phyloP scores from a whole-genome alignment of 805 yeast genomes.

The Saccharomyces paradoxus region DNA sequence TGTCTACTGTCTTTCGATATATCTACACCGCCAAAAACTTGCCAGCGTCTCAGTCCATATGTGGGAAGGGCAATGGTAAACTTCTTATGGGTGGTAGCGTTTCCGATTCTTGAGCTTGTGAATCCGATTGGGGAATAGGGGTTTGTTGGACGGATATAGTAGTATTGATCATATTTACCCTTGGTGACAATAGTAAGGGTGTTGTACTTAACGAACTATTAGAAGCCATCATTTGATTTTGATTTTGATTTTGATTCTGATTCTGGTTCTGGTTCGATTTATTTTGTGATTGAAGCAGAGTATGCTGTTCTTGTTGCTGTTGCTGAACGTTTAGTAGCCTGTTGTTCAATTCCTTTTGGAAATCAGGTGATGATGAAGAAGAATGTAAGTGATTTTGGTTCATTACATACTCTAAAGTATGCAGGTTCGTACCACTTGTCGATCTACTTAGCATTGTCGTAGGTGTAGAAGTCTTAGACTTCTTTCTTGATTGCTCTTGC shows the following conservation, averaged over 20 bases:
- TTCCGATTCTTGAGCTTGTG: constrained; percentile 3
- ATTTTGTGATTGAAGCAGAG: background rate
- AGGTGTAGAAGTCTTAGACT: constrained; percentile 25
- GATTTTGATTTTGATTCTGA: background rate
- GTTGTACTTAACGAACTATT: constrained; percentile 6
- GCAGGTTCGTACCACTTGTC: constrained; percentile 16
- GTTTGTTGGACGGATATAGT: background rate
- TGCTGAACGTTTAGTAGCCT: constrained; percentile 19
- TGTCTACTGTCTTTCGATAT: background rate
- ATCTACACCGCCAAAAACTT: background rate
- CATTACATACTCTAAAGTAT: background rate
- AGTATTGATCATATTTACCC: constrained; percentile 4
- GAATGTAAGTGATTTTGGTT: background rate
- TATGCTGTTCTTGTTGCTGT: constrained; percentile 9
- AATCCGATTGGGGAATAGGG: background rate
- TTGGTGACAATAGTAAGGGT: constrained; percentile 7
- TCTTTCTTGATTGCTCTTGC: constrained; percentile 20
- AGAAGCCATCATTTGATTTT: constrained; percentile 2
- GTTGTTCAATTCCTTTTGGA: constrained; percentile 15
- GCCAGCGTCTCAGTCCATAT: background rate
- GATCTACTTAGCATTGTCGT: constrained; percentile 19
- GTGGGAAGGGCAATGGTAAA: constrained; percentile 27
- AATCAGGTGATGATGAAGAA: constrained; percentile 1
- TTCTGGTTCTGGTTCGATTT: background rate
- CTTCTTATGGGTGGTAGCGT: constrained; percentile 28